phyloP scores from a whole-genome alignment of 192 early-diverging fungal species.

The Linnemannia elongata region DNA sequence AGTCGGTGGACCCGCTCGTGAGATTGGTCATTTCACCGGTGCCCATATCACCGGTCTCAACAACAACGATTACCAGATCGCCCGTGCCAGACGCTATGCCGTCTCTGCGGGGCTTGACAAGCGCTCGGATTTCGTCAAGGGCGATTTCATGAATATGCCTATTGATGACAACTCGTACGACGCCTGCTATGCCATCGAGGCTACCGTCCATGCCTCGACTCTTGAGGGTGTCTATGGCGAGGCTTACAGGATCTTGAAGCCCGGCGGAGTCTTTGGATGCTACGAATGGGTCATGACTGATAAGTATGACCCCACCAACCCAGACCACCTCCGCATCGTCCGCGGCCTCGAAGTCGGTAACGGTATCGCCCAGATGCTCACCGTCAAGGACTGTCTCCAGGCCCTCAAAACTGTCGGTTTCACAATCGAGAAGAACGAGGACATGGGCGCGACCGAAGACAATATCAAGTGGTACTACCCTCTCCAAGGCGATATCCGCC shows the following conservation, averaged over 20 bases:
- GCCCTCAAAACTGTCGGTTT: slow-evolving; percentile 91
- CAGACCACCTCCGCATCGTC: slow-evolving; percentile 80
- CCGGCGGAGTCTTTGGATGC: slow-evolving; percentile 90
- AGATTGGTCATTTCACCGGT: slow-evolving; percentile 91
- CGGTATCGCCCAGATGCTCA: slow-evolving; percentile 90
- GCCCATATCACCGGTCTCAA: slow-evolving; percentile 94
- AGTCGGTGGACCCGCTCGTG: slow-evolving; percentile 95
- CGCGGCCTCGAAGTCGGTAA: slow-evolving; percentile 92
- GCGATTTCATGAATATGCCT: slow-evolving; percentile 91
- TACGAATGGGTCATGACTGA: slow-evolving; percentile 98
- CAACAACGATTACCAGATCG: slow-evolving; percentile 95
- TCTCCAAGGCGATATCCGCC: slow-evolving; percentile 73
- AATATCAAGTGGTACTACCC: slow-evolving; percentile 87
- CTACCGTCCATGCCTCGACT: slow-evolving; percentile 89
- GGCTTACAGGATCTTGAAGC: slow-evolving; percentile 93
- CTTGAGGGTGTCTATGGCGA: slow-evolving; percentile 91
- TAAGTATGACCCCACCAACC: slow-evolving; percentile 83
- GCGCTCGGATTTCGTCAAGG: slow-evolving; percentile 70
- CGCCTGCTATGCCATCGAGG: slow-evolving; percentile 97
- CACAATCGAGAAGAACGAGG: slow-evolving; percentile 77
- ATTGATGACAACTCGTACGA: slow-evolving; percentile 85
- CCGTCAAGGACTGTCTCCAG: slow-evolving; percentile 77
- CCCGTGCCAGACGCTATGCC: slow-evolving; percentile 82
- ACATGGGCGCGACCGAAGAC: slow-evolving; percentile 78
- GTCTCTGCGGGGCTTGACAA: slow-evolving; percentile 73